Evolutionary conservation across 2,329 filamentous ascomycete genomes (phyloP), one percentile per base, ranked within the genome.

Genomic region (Ascomycota sp.): DNA sequence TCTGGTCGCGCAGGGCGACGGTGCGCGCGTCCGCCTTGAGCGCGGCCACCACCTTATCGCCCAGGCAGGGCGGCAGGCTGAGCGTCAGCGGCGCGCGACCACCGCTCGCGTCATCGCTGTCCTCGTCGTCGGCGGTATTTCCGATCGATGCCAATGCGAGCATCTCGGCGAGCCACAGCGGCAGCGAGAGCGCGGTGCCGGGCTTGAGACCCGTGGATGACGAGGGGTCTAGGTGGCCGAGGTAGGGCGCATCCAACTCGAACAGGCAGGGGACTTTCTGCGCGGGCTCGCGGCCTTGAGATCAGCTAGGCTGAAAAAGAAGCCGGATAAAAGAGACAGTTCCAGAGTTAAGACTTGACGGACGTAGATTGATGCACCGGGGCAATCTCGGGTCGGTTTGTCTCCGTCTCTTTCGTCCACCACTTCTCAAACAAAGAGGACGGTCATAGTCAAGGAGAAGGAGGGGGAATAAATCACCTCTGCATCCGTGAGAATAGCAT

Each of bases 211-310:
- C 55, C 21, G 63, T 56, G 3, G 53, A 48, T 17, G 78, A 66
- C 45, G 81, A 86, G 44, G 83, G 83, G 54, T 92, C 83, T 35
- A 98, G 65, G 50, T 92, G 82, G 40, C 85, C 85, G 27, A 95
- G 69, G 33, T 79, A 74, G 13, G 83, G 77, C 21, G 93, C 75
- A 35, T 86, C 78, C 45, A 94, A 69, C 46, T 93, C 79, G 55
- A 95, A 94, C 30, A 79, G 91, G 59, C 85, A 93, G 25, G 89
- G 86, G 21, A 94, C 70, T 78, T 94, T 95, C 74, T 93, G 41
- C 11, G 23, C 10, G 21, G 15, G 15, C 15, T 17, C 15, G 15
- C 15, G 15, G 15, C 15, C 15, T 17, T 3, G 15, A 4, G 15
- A 4, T 17, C 15, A 17, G 15, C 15, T 4, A 17, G 15, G 15